Percentiles rank a stretch among this genome's conserved stretches.
Evolutionary conservation across 1,284 basidiomycete species (phyloP).

Genomic region (Inonotus obliquus): DNA sequence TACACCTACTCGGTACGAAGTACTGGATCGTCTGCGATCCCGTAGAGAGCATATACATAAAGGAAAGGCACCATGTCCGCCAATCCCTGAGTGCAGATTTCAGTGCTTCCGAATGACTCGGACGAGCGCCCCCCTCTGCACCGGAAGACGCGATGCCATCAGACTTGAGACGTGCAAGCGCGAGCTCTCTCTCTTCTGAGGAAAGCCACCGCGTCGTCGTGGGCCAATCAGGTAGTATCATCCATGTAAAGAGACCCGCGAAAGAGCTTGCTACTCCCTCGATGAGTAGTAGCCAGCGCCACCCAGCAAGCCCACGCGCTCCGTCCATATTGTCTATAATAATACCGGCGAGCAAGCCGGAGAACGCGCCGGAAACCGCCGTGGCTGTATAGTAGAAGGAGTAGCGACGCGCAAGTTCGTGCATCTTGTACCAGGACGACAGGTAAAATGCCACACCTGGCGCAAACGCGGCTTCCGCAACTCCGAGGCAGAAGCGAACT

Average conservation of each 20-base stretch:
- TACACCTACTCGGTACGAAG: slow-evolving; percentile 32
- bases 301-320: slow-evolving; percentile 49
- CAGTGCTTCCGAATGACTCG: slow-evolving; percentile 32
- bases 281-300: slow-evolving; percentile 55
- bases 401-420: slow-evolving; percentile 23
- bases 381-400: slow-evolving; percentile 38
- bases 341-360: slow-evolving; percentile 53
- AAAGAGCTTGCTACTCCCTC: slow-evolving; percentile 49
- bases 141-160: slow-evolving; percentile 28
- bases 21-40: slow-evolving; percentile 41
- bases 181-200: slow-evolving; percentile 35
- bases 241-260: slow-evolving; percentile 42
- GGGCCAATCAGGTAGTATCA: slow-evolving; percentile 34
- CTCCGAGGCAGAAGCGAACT: slow-evolving; percentile 30
- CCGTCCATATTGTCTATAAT: slow-evolving; percentile 48
- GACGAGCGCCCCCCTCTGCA: slow-evolving; percentile 25
- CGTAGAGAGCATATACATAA: slow-evolving; percentile 34
- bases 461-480: slow-evolving; percentile 60
- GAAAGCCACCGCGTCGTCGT: slow-evolving; percentile 36
- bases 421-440: slow-evolving; percentile 36
- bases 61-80: slow-evolving; percentile 30
- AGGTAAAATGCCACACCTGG: slow-evolving; percentile 63
- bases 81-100: slow-evolving; percentile 33
- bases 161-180: slow-evolving; percentile 33
- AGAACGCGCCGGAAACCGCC: slow-evolving; percentile 50